phyloP scores from a whole-genome alignment of 768 basidiomycete genomes.

The Rhodotorula paludigena region DNA sequence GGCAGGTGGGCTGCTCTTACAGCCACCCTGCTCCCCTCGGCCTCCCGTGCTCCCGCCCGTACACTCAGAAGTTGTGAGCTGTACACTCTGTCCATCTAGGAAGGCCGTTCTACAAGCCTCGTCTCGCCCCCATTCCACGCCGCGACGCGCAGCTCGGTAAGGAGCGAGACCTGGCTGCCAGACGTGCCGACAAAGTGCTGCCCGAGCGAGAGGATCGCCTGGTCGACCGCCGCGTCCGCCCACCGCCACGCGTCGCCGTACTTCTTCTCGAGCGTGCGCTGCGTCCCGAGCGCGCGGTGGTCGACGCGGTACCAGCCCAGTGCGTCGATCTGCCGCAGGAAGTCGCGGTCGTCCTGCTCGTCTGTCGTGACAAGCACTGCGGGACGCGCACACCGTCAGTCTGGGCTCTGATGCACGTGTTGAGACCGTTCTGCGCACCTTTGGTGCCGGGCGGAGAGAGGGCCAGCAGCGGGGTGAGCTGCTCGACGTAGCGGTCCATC shows the following conservation, averaged over 20 bases:
- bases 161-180: slow-evolving; percentile 29
- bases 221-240: slow-evolving; percentile 35
- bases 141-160: slow-evolving; percentile 27
- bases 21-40: no score
- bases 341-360: slow-evolving; percentile 29
- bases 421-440: neutral
- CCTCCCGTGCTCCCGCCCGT: no score
- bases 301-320: slow-evolving; percentile 35
- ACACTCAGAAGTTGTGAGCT: no score
- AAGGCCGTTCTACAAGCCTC: slow-evolving; percentile 20
- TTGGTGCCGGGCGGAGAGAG: neutral
- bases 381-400: neutral
- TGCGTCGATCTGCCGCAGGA: slow-evolving; percentile 24
- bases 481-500: slow-evolving; percentile 15
- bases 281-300: slow-evolving; percentile 26
- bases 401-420: neutral
- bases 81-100: neutral
- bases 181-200: slow-evolving; percentile 25
- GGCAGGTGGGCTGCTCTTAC: no score
- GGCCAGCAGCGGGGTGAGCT: slow-evolving; percentile 12
- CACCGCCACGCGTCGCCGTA: slow-evolving; percentile 28
- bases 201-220: slow-evolving; percentile 28
- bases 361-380: slow-evolving; percentile 36
- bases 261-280: neutral
- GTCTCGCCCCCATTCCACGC: slow-evolving; percentile 35